Base-by-base conservation (phyloP, 129 eudicot genomes). In the Cynara cardunculus region DNA sequence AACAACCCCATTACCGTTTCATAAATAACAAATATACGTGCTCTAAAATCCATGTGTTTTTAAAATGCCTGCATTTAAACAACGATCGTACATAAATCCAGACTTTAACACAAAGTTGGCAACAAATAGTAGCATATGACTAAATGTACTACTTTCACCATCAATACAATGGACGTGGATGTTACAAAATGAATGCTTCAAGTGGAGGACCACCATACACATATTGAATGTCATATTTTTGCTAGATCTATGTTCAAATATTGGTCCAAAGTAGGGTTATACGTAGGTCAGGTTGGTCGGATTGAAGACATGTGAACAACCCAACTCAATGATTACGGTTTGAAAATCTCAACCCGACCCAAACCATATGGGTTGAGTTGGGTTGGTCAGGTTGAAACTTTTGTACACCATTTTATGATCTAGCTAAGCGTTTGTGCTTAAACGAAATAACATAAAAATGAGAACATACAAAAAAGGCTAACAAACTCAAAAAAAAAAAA, bases 91-190 rank as follows among this genome's bases (percentile, higher is more conserved):
- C 81, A 22, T 10, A 68, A 66, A 53, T 69, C 21, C 21, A 10
- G 18, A 68, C 6, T 61, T 8, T 76, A 22, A 34, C 72, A 76
- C 77, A 76, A 25, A 69, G 34, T 11, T 76, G 66, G 81, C 25
- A 82, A 76, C 32, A 4, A 69, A n/a, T 69, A 82, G 41, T 82
- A 69, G 56, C n/a, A n/a, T 74, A 82, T 75, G 85, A 59, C 81
- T 16, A 69, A 18, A 69, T 49, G 81, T 82, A 82, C 85, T 34
- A 69, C 66, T 32, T 82, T 61, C 28, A 82, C 71, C 44, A 67
- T 75, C 39, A 75, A 46, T 76, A 25, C 69, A 65, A 44, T 21
- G 14, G 68, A 67, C 62, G 67, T 27, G 31, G 14, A 19, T 25
- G 46, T 46, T 75, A 46, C 56, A 69, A 81, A 8, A 65, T 75